Evolutionary conservation across 2,329 filamentous ascomycete species (phyloP).

Genomic region (Phaeosphaeriaceae sp.): DNA sequence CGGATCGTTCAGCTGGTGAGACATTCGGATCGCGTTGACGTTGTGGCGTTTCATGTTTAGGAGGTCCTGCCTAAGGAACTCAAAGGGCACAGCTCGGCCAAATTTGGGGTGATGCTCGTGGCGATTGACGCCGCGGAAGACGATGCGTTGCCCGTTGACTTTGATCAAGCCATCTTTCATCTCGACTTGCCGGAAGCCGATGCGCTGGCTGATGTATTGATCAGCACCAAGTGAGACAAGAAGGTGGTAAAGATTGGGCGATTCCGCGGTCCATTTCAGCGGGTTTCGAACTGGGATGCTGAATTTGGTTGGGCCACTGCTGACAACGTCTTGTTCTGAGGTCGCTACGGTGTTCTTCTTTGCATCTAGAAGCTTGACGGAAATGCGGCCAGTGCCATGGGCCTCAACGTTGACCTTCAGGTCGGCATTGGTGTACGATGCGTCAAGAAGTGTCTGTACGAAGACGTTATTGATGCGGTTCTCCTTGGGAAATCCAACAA

Average conservation of each 20-base stretch:
- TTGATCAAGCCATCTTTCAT: slow-evolving; percentile 66
- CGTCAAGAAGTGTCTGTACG: slow-evolving; percentile 63
- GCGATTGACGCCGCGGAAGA: slow-evolving; percentile 71
- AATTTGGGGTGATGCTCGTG: slow-evolving; percentile 74
- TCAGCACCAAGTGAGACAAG: slow-evolving; percentile 52
- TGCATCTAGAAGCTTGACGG: slow-evolving; percentile 56
- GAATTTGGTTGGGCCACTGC: slow-evolving; percentile 29
- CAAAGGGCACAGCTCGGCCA: slow-evolving; percentile 69
- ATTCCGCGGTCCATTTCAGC: slow-evolving; percentile 74
- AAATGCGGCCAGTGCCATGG: slow-evolving; percentile 52
- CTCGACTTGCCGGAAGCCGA: slow-evolving; percentile 72
- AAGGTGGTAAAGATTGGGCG: slow-evolving; percentile 67
- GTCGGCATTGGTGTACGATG: slow-evolving; percentile 59
- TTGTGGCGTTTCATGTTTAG: slow-evolving; percentile 75
- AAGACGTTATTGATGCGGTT: slow-evolving; percentile 66
- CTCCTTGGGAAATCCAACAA: slow-evolving; percentile 64
- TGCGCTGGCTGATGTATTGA: slow-evolving; percentile 59
- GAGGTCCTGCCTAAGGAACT: slow-evolving; percentile 69
- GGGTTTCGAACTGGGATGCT: slow-evolving; percentile 61
- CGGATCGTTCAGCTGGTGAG: slow-evolving; percentile 72
- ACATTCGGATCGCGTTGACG: slow-evolving; percentile 74
- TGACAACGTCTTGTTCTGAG: slow-evolving; percentile 18
- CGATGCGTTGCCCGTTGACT: slow-evolving; percentile 69
- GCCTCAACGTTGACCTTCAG: slow-evolving; percentile 57
- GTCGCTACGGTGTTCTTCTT: slow-evolving; percentile 34